Evolutionary conservation across 2,329 filamentous ascomycete genomes (phyloP), one percentile per base, ranked within the genome.

Genomic region (Alternaria viburni): DNA sequence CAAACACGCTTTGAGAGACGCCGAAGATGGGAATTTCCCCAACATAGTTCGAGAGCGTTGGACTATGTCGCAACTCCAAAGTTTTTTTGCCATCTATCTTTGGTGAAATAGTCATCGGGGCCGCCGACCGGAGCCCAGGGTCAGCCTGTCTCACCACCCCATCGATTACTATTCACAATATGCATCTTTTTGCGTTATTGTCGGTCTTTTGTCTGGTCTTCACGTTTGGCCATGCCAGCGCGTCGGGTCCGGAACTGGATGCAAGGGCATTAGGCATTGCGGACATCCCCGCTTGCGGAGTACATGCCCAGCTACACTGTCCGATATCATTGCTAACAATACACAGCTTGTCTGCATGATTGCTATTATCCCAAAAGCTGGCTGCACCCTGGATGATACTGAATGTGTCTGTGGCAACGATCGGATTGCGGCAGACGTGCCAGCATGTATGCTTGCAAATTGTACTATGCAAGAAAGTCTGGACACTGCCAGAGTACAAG

Each of bases 401-500:
- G 26, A 46, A 4, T 74, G 72, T 41, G 65, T 69, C 30, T 74
- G 72, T 49, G 23, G 55, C 10, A 62, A 64, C 19, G 26, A 49
- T 4, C 30, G 61, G 5, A 54, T 74, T 15, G 46, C 55, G 21
- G 45, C 59, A 15, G 46, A 23, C 2, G 11, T 64, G 9, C 45
- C 62, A 21, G 61, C 55, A 32, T 74, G 72, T 11, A 62, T 73
- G 65, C 61, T 73, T 12, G 54, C 57, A 17, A 74, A 73, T 26
- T 74, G 70, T 51, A 73, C 70, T 0, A 73, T 73, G 69, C 61
- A 57, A 10, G 72, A 73, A 9, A 58, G 23, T 41, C 13, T 58
- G 52, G 64, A 59, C 8, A 74, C 70, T 5, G 67, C 70, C 1
- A 70, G 69, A 36, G 72, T 74, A 2, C 70, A 73, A 46, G 68